Evolutionary conservation across 2,329 filamentous ascomycete species (phyloP), one percentile per base, ranked within the genome.

Genomic region (Colletotrichum tropicale): DNA sequence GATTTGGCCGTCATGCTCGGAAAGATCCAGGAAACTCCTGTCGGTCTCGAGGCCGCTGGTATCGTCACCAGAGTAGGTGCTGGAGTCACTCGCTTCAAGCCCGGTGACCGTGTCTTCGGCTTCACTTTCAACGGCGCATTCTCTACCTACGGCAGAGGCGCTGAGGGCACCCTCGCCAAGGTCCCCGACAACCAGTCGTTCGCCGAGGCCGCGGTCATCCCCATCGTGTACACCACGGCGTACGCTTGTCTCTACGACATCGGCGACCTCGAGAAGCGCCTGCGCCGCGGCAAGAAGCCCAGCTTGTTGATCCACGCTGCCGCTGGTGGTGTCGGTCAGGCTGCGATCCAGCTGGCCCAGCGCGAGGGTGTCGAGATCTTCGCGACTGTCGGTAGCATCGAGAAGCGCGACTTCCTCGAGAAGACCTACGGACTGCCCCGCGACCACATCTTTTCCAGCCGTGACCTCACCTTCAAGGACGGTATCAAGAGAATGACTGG

Each of bases 281-380:
- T 52, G 0, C 43, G n/a, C 4, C 43, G 69, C 32, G 85, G 84
- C 5, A 83, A 88, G 71, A 83, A 77, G 7, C 80, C 87, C 7
- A 66, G 30, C 16, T 60, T 68, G 68, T 79, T 88, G 7, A 84
- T 88, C 36, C 85, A 87, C 68, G 82, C 82, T 2, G 86, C 83
- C 0, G 81, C 83, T 6, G 85, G 83, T 1, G 83, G 82, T 28
- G 83, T 86, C 6, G 86, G 85, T 2, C 85, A 86, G 72, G 84
- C 84, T 2, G 85, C 84, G 34, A 84, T 87, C 38, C 80, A 81
- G 74, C 77, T 87, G 9, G 83, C 84, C 0, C 83, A 84, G 65
- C 82, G 82, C 80, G 71, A 82, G 18, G 85, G 84, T 0, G 86
- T 86, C 2, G 81, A 85, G 6, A 81, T 89, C 1, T 88, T 85